A percentile compares a stretch with the other conserved stretches of the same genome.
These are phyloP conservation scores for Neurospora sp. DNA, from an alignment of 495 filamentous ascomycete species.

Conservation along the genomic window DNA sequence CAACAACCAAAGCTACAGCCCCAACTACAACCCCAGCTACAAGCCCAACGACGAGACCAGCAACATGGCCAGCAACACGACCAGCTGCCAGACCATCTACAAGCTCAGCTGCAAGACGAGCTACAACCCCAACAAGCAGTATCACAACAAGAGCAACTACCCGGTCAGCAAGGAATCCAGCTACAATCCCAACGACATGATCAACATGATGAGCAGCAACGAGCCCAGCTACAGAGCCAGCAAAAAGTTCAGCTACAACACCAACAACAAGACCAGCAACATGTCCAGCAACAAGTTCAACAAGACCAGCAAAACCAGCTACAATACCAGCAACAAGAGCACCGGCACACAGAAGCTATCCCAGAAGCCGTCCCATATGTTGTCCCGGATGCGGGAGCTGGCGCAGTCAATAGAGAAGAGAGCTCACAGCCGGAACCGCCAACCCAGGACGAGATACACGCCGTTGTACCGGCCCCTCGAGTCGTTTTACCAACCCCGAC, in stretches of 20 bases:
- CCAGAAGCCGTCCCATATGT: neutral
- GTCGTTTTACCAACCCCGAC: neutral
- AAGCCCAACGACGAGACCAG: neutral
- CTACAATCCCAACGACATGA: conserved; percentile 1
- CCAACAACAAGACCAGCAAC: neutral
- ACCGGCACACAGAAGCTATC: neutral
- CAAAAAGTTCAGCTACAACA: neutral
- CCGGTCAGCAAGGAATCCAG: neutral
- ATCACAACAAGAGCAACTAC: neutral
- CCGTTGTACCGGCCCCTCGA: neutral
- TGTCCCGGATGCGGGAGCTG: neutral
- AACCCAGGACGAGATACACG: neutral
- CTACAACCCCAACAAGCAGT: conserved; percentile 1
- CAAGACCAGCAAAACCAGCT: neutral
- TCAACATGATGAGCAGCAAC: conserved; percentile 1
- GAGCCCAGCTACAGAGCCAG: neutral
- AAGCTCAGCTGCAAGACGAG: conserved; percentile 4
- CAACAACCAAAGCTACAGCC: neutral
- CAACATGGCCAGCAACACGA: neutral
- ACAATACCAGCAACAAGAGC: neutral
- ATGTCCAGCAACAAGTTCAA: neutral
- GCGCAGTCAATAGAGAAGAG: neutral
- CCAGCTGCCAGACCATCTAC: neutral
- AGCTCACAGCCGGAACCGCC: neutral
- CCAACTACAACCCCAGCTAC: no score